Base-by-base conservation (phyloP, 169 alveolate species). In the Pseudocohnilembus persalinus region DNA sequence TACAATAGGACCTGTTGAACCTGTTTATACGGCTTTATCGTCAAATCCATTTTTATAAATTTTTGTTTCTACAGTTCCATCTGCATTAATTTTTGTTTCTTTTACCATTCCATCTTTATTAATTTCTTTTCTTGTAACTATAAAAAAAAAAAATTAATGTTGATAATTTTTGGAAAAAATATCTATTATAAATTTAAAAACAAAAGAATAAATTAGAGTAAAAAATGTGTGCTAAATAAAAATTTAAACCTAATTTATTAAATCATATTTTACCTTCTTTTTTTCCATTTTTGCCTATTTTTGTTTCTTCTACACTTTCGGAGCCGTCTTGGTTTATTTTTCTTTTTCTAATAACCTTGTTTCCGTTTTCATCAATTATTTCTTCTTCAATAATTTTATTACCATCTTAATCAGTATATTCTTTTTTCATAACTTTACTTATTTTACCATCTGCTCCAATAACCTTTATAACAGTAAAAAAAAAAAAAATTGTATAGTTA, bases 91-190 rank as follows among this genome's bases (percentile, higher is more conserved):
- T n/a, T 73, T 80, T 1, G 83, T 86, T 75, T 86, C 90, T 74
- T 86, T 79, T 31, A 86, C 74, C 0, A 76, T 74, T 80, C 83
- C 90, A 80, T 86, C 90, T 31, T 83, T 83, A 74, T 81, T 86
- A 31, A 80, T 80, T 31, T 35, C 64, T 81, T 33, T 65, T 32
- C 81, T 76, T 30, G 81, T 81, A 49, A 74, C 79, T 31, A 73
- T 68, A 35, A 83, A 11, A 49, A 20, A 49, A 49, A 49, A 49
- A 11, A 49, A 49, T 4, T 11, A 20, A 49, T 49, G 4, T 11
- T 49, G 68, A 20, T n/a, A n/a, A n/a, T n/a, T n/a, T 35, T 82
- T 83, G 31, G 29, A 83, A 33, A 74, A 74, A 74, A 76, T 35
- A 34, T 83, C 20, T 33, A 32, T 35, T 49, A 74, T 64, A 24